These are phyloP conservation scores for Trichosanthes cucumerina DNA, from an alignment of 306 rosid genomes.

Conservation along the genomic window DNA sequence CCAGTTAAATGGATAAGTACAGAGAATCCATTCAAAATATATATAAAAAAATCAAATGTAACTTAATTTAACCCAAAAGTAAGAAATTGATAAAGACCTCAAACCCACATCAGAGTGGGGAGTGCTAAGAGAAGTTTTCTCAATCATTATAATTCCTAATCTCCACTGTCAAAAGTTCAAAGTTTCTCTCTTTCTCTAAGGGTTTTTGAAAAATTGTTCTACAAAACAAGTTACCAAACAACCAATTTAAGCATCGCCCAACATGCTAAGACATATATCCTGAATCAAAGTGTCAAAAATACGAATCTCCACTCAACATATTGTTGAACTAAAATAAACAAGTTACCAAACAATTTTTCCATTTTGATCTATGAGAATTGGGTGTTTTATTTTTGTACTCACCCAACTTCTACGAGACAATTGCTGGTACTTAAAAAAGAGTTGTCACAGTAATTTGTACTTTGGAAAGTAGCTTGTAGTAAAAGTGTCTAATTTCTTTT, in stretches of 20 bases:
- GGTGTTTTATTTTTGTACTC: background rate
- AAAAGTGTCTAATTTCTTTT: background rate
- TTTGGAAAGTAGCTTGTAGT: background rate
- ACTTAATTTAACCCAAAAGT: background rate
- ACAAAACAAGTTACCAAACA: background rate
- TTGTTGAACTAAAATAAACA: background rate
- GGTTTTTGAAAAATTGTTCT: background rate
- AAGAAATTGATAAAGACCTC: background rate
- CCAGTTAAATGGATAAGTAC: background rate
- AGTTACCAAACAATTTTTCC: background rate
- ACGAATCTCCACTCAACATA: too few relatives aligned
- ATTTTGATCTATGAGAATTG: background rate
- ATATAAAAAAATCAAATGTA: background rate
- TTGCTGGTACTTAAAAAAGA: background rate
- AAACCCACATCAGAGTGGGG: background rate
- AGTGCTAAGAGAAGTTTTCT: background rate
- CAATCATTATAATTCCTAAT: background rate
- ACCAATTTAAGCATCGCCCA: background rate
- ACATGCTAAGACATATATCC: too few relatives aligned
- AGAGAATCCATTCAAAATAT: background rate
- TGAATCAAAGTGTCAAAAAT: too few relatives aligned
- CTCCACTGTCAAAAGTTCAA: background rate
- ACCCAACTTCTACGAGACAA: background rate
- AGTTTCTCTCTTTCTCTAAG: background rate
- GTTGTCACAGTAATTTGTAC: background rate